Conservation (phyloP, 176 grass and related monocot genomes). For the Carex cristatella region DNA sequence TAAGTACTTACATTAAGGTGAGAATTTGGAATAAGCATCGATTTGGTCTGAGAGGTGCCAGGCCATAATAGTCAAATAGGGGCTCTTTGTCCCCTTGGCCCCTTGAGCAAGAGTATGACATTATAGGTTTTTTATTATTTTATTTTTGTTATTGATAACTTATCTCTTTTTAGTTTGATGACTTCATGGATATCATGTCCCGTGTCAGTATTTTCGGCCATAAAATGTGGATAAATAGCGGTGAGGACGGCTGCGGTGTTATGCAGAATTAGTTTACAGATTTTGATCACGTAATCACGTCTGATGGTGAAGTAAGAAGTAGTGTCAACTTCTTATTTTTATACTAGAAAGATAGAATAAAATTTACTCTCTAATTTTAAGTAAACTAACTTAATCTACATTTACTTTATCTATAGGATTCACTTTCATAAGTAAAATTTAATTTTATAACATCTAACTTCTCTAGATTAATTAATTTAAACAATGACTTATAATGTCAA, state of each 20-base stretch:
- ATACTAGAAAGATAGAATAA: too few species aligned
- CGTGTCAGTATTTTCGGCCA: slow-evolving; percentile 8
- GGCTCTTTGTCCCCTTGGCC: slow-evolving; percentile 12
- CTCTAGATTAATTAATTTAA: too few species aligned
- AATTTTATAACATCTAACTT: too few species aligned
- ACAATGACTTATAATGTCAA: too few species aligned
- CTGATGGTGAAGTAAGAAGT: too few species aligned
- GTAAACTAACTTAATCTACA: too few species aligned
- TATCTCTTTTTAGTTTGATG: not conserved
- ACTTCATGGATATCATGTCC: not conserved
- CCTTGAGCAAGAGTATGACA: not conserved
- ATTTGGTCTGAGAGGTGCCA: slow-evolving; percentile 23
- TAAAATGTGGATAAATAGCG: not conserved
- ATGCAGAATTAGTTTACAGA: not conserved
- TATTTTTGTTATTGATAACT: not conserved
- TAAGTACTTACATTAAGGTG: not conserved
- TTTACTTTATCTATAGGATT: too few species aligned
- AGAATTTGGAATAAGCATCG: slow-evolving; percentile 20
- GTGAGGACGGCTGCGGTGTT: not conserved
- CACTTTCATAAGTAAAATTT: too few species aligned
- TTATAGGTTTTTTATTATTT: not conserved
- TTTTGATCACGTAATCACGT: too few species aligned
- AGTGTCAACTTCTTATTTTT: too few species aligned
- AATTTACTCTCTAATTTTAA: too few species aligned
- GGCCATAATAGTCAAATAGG: not conserved